Percentiles rank a stretch among this genome's conserved stretches.
phyloP scores from a whole-genome alignment of 2,329 filamentous ascomycete genomes.

The Pestalotiopsis sp. region DNA sequence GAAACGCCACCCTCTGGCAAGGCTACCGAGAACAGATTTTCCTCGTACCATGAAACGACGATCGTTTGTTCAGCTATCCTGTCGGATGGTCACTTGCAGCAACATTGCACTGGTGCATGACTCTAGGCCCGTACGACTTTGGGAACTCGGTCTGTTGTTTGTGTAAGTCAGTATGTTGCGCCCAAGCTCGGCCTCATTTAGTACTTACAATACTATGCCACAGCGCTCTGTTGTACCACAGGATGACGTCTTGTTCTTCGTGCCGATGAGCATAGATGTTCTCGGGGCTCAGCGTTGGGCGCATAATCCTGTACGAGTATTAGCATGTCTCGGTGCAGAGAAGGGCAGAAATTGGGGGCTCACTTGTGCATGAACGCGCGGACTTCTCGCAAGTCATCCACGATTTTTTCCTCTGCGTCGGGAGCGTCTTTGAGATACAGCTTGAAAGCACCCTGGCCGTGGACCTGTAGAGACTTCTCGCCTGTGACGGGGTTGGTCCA shows the following conservation, averaged over 20 bases:
- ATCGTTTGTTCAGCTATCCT: not conserved
- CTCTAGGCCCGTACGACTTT: constrained; percentile 36
- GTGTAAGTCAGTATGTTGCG: not conserved
- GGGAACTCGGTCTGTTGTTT: constrained; percentile 11
- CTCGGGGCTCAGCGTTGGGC: constrained; percentile 31
- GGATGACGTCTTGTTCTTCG: constrained; percentile 37
- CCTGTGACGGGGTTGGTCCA: constrained; percentile 77
- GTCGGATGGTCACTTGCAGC: constrained; percentile 25
- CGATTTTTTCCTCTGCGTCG: constrained; percentile 53
- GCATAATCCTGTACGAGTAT: constrained; percentile 30
- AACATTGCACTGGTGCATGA: constrained; percentile 40
- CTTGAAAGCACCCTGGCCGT: constrained; percentile 70
- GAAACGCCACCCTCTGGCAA: too few relatives aligned
- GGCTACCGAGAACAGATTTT: too few relatives aligned
- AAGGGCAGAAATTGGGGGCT: not conserved
- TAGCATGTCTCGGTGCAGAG: not conserved
- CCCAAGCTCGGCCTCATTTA: not conserved
- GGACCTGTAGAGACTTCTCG: constrained; percentile 70
- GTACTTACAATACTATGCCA: constrained; percentile 39
- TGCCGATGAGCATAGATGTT: constrained; percentile 38
- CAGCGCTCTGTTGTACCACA: constrained; percentile 39
- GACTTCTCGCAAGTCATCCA: constrained; percentile 68
- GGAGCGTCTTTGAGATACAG: constrained; percentile 61
- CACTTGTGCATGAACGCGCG: constrained; percentile 63
- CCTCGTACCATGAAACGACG: too few relatives aligned